These are phyloP conservation scores for Lophiotrema nucula DNA, from an alignment of 495 filamentous ascomycete species.

Conservation along the genomic window DNA sequence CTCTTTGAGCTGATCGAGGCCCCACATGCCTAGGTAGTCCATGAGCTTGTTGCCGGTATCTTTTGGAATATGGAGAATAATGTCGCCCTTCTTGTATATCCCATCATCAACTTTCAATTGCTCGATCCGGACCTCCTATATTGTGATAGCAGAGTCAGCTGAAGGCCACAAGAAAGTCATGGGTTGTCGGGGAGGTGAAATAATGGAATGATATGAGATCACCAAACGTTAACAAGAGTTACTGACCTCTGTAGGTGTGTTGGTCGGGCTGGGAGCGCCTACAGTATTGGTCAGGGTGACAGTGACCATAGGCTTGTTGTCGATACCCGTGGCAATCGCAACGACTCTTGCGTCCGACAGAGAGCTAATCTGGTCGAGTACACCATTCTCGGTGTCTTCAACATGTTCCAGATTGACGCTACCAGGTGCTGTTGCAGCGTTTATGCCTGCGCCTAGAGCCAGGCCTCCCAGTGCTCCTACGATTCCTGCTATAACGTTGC, in stretches of 20 bases:
- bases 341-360: not conserved
- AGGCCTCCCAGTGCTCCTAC: too few species aligned
- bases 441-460: not conserved
- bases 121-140: not conserved
- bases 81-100: not conserved
- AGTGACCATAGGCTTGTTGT: not conserved
- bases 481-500: too few species aligned
- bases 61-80: not conserved
- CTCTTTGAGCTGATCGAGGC: not conserved
- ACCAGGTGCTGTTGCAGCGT: not conserved
- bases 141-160: too few species aligned
- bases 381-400: not conserved
- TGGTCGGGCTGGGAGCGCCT: too few species aligned
- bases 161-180: too few species aligned
- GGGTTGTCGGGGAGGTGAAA: too few species aligned
- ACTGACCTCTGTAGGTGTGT: too few species aligned
- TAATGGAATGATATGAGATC: too few species aligned
- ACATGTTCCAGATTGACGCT: too few species aligned
- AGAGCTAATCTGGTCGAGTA: not conserved
- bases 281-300: not conserved
- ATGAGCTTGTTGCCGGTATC: not conserved
- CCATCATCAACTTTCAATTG: not conserved
- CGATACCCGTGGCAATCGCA: not conserved
- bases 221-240: too few species aligned
- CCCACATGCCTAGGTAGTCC: not conserved